Evolutionary conservation across 148 eudicot genomes (phyloP).

Genomic region (Gaultheria prostrata): DNA sequence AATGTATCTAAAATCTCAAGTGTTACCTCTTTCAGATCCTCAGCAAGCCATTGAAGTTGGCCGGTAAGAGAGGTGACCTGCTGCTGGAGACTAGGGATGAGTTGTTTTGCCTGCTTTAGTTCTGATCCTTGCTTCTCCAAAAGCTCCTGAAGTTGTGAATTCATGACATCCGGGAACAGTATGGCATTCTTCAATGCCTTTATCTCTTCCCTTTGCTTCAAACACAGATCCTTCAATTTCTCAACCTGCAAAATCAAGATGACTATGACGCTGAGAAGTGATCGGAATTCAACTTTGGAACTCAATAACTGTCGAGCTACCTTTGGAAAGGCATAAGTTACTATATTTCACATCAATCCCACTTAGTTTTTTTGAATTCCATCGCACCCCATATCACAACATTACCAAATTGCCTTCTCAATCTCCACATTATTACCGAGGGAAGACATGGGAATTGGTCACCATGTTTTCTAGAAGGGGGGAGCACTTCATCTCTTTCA

Average conservation of each 20-base stretch:
- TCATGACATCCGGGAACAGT: constrained; percentile 76
- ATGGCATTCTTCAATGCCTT: constrained; percentile 72
- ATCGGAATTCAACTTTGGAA: background rate
- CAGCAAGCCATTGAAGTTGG: constrained; percentile 73
- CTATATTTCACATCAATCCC: background rate
- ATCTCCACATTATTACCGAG: background rate
- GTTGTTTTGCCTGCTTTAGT: constrained; percentile 71
- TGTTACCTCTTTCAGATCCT: constrained; percentile 81
- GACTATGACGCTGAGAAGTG: background rate
- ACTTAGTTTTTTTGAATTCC: background rate
- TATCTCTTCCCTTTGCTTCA: constrained; percentile 95
- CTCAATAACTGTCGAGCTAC: background rate
- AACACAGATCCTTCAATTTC: constrained; percentile 82
- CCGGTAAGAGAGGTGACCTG: constrained; percentile 89
- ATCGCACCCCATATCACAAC: background rate
- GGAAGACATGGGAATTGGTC: background rate
- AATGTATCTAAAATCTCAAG: background rate
- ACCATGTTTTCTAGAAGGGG: background rate
- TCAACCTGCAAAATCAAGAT: constrained; percentile 51
- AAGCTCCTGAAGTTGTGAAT: constrained; percentile 56
- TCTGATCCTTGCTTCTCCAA: constrained; percentile 71
- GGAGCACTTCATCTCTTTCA: background rate
- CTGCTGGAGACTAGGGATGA: constrained; percentile 70
- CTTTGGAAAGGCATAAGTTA: background rate
- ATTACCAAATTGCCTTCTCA: background rate